phyloP scores from a whole-genome alignment of 345 rosid species.

The Eucalyptus tenuipes region DNA sequence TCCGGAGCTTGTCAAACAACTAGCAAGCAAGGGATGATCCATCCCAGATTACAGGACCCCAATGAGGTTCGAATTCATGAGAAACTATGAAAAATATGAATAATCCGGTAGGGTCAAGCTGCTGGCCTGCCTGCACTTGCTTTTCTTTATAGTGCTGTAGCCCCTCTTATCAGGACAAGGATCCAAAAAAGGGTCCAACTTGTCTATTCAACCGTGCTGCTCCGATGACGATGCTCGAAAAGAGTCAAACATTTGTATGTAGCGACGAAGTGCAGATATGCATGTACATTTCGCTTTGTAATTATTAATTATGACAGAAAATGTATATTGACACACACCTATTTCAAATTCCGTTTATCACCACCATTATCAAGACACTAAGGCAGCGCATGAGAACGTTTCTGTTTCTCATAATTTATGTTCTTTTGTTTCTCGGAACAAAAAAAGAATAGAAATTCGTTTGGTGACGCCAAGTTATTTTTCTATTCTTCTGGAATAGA shows the following conservation, averaged over 20 bases:
- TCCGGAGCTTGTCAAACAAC: conserved; percentile 8
- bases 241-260: neutral
- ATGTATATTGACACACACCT: neutral
- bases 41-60: neutral
- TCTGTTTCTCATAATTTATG: no score
- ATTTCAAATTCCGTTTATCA: neutral
- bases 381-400: no score
- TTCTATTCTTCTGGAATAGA: no score
- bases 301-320: neutral
- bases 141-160: neutral
- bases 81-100: neutral
- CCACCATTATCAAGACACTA: neutral
- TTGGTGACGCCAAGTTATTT: no score
- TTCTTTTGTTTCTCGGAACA: no score
- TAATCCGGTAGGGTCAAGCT: neutral
- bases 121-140: neutral
- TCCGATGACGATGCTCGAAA: neutral
- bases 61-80: neutral
- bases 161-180: neutral
- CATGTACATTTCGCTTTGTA: neutral
- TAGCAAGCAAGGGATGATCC: neutral
- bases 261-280: neutral
- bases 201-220: neutral
- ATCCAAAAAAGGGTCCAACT: neutral
- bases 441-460: no score